These are phyloP conservation scores for Apiotrichum siamense DNA, from an alignment of 1,284 basidiomycete species.

Conservation along the genomic window DNA sequence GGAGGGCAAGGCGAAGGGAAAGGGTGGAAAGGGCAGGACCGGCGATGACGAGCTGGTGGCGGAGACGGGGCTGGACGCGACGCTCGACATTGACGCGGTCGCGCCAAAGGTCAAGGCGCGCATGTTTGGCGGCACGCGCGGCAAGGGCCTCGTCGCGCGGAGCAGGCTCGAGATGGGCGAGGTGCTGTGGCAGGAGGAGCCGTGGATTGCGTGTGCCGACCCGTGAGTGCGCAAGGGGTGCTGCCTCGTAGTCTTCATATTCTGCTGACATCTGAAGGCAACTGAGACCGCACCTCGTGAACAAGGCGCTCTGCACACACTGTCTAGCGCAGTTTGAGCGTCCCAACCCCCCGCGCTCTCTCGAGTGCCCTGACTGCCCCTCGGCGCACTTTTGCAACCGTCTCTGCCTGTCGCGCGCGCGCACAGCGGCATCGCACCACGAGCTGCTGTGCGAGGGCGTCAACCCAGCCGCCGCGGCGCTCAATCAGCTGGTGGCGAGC, in stretches of 20 bases:
- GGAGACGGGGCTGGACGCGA: slow-evolving; percentile 60
- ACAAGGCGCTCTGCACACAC: slow-evolving; percentile 31
- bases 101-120: slow-evolving; percentile 61
- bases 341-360: slow-evolving; percentile 22
- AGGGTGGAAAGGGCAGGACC: slow-evolving; percentile 19
- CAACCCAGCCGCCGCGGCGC: slow-evolving; percentile 60
- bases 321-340: slow-evolving; percentile 31
- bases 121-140: slow-evolving; percentile 65
- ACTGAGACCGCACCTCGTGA: slow-evolving; percentile 20
- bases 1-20: slow-evolving; percentile 8
- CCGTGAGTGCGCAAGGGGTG: slow-evolving; percentile 28
- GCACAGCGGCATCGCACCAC: slow-evolving; percentile 57
- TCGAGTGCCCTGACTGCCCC: slow-evolving; percentile 31
- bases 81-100: slow-evolving; percentile 59
- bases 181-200: slow-evolving; percentile 68
- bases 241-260: not conserved
- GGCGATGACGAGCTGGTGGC: slow-evolving; percentile 50
- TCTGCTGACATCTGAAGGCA: slow-evolving; percentile 15
- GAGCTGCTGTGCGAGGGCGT: slow-evolving; percentile 66
- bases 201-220: slow-evolving; percentile 45
- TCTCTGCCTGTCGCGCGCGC: slow-evolving; percentile 56
- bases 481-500: slow-evolving; percentile 58
- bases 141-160: slow-evolving; percentile 73
- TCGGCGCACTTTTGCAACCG: slow-evolving; percentile 70
- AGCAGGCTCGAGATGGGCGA: slow-evolving; percentile 64